Conservation (phyloP, 768 basidiomycete genomes). For the Termitomyces titanicus region DNA sequence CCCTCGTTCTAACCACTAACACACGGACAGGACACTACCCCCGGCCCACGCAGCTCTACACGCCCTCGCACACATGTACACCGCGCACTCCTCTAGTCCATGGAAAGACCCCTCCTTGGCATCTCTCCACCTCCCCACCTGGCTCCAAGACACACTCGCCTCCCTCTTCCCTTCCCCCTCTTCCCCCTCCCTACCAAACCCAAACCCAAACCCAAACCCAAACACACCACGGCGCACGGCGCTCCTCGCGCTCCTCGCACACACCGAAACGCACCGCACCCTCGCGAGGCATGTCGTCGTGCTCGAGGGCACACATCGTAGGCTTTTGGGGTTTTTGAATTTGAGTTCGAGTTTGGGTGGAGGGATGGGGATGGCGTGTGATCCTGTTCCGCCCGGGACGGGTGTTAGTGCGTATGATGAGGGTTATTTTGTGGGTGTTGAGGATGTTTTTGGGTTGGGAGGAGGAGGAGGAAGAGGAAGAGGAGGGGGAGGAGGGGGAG, state of each 20-base stretch:
- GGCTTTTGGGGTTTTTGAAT: slow-evolving; percentile 64
- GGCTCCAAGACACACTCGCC: slow-evolving; percentile 64
- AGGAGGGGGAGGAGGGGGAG: slow-evolving; percentile 22
- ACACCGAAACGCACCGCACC: slow-evolving; percentile 41
- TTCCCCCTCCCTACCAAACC: slow-evolving; percentile 32
- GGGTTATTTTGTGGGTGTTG: slow-evolving; percentile 68
- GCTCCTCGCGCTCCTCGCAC: slow-evolving; percentile 37
- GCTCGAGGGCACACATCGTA: slow-evolving; percentile 57
- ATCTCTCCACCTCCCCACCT: slow-evolving; percentile 51
- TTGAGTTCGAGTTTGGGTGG: slow-evolving; percentile 28
- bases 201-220: too few relatives aligned
- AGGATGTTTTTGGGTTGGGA: slow-evolving; percentile 40
- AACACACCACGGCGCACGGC: slow-evolving; percentile 25
- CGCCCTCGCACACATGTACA: slow-evolving; percentile 87
- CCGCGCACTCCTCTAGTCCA: slow-evolving; percentile 64
- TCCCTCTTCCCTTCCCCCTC: slow-evolving; percentile 41
- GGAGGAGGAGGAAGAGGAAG: too few relatives aligned
- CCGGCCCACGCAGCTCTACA: slow-evolving; percentile 54
- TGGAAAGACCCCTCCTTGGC: slow-evolving; percentile 86
- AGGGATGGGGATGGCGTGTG: slow-evolving; percentile 67
- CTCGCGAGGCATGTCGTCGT: slow-evolving; percentile 77
- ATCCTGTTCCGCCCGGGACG: slow-evolving; percentile 78
- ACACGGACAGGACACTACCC: slow-evolving; percentile 29
- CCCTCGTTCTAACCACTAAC: background rate
- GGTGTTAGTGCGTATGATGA: slow-evolving; percentile 61